These are phyloP conservation scores for Sarcodon sp. DNA, from an alignment of 768 basidiomycete genomes.

Conservation along the genomic window DNA sequence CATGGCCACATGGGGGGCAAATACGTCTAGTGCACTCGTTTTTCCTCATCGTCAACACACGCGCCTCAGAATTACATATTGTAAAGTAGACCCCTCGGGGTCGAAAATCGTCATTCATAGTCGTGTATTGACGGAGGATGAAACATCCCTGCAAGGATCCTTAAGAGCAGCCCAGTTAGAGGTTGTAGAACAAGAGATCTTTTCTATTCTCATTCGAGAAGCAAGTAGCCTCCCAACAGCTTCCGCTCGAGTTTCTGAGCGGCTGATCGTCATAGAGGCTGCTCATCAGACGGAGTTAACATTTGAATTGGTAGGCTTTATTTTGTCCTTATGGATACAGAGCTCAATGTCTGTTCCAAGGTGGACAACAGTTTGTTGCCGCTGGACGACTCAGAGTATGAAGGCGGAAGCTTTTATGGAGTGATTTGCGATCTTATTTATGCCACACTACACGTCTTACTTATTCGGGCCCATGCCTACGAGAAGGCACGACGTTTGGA, in stretches of 20 bases:
- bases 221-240: conserved; percentile 68
- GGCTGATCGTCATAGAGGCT: conserved; percentile 65
- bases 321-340: background rate
- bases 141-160: conserved; percentile 31
- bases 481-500: conserved; percentile 29
- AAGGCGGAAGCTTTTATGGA: background rate
- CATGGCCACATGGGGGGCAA: conserved; percentile 36
- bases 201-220: conserved; percentile 58
- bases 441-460: conserved; percentile 45
- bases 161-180: conserved; percentile 56
- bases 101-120: conserved; percentile 23
- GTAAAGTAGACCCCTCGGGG: conserved; percentile 20
- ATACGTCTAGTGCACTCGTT: conserved; percentile 27
- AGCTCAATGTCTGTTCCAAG: background rate
- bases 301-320: conserved; percentile 54
- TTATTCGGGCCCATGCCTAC: conserved; percentile 45
- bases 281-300: conserved; percentile 55
- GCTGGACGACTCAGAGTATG: background rate
- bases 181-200: conserved; percentile 72
- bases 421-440: conserved; percentile 57
- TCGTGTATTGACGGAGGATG: conserved; percentile 15
- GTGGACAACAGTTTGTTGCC: background rate
- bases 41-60: conserved; percentile 56
- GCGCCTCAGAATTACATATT: conserved; percentile 49
- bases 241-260: conserved; percentile 67